Evolutionary conservation across 225 moss, liverwort and hornwort genomes (phyloP).

Genomic region (Bryum argenteum): DNA sequence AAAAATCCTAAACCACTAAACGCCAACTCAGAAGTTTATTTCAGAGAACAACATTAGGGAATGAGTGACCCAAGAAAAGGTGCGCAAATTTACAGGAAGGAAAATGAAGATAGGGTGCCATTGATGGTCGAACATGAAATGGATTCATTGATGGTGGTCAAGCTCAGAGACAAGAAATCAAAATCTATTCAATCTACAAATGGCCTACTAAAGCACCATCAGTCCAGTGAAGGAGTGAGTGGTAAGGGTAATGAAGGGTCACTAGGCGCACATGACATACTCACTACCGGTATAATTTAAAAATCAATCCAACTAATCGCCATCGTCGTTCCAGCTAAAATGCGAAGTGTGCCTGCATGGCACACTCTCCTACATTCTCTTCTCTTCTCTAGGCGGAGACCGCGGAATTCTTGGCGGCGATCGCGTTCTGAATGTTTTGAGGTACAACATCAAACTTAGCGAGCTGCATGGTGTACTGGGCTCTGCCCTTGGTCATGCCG

Average conservation of each 20-base stretch:
- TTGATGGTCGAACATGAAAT: slow-evolving; percentile 17
- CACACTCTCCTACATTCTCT: no score
- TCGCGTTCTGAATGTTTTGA: slow-evolving; percentile 76
- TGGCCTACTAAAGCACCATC: neutral
- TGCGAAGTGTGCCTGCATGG: neutral
- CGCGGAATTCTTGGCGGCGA: slow-evolving; percentile 66
- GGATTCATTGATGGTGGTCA: slow-evolving; percentile 8
- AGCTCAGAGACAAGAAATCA: slow-evolving; percentile 9
- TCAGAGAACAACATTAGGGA: no score
- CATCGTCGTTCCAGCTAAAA: neutral
- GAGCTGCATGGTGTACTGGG: slow-evolving; percentile 96
- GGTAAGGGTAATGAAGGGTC: slow-evolving; percentile 10
- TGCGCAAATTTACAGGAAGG: no score
- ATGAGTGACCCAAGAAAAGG: no score
- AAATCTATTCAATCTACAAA: slow-evolving; percentile 13
- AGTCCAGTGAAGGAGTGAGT: neutral
- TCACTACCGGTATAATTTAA: slow-evolving; percentile 4
- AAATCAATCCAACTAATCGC: slow-evolving; percentile 11
- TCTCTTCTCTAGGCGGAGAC: slow-evolving; percentile 55
- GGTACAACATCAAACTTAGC: slow-evolving; percentile 91
- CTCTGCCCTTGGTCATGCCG: slow-evolving; percentile 91
- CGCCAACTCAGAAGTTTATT: no score
- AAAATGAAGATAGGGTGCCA: no score
- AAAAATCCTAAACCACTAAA: no score
- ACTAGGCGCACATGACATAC: slow-evolving; percentile 4